Evolutionary conservation across 148 eudicot genomes (phyloP).

Genomic region (Amaranthus cruentus): DNA sequence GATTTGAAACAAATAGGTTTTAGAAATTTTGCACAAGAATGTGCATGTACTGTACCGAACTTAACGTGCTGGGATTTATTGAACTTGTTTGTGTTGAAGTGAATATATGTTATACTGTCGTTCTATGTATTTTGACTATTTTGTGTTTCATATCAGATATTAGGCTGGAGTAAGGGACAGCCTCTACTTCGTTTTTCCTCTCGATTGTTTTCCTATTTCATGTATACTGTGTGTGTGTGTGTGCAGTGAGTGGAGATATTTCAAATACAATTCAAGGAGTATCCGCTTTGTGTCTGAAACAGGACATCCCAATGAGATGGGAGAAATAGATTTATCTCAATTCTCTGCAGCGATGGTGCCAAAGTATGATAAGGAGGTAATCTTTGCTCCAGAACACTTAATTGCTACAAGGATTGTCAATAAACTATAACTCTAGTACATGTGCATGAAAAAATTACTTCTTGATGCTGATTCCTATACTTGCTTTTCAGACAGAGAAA

Average conservation of each 20-base stretch:
- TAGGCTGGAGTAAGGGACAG: not conserved
- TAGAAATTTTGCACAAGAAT: not conserved
- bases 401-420: not conserved
- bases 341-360: conserved; percentile 81
- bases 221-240: conserved; percentile 14
- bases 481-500: conserved; percentile 23
- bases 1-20: not conserved
- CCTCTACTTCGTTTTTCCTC: not conserved
- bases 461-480: conserved; percentile 5
- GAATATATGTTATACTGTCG: not conserved
- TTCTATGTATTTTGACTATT: not conserved
- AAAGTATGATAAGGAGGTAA: conserved; percentile 32
- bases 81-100: not conserved
- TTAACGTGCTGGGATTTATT: no score
- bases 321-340: conserved; percentile 52
- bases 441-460: not conserved
- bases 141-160: not conserved
- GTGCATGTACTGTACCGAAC: no score
- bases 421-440: no score
- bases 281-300: conserved; percentile 56
- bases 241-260: conserved; percentile 73
- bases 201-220: not conserved
- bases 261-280: conserved; percentile 51
- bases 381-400: conserved; percentile 1
- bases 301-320: conserved; percentile 31